Conservation (phyloP, 1,284 basidiomycete genomes). For the Ceratobasidium sp. region DNA sequence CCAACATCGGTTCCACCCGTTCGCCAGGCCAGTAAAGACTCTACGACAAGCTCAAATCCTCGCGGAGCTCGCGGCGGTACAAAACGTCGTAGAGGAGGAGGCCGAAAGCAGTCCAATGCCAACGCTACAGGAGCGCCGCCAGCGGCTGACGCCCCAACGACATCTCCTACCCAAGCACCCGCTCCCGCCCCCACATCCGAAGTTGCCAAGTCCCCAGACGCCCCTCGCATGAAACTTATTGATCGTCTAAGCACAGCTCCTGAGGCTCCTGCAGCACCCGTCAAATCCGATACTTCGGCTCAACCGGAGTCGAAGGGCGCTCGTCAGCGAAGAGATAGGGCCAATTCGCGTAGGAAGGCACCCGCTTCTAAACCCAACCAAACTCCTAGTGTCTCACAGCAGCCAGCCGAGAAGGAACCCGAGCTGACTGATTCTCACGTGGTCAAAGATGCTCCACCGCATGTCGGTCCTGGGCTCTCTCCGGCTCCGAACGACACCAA, state of each 20-base stretch:
- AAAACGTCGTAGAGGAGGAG: neutral
- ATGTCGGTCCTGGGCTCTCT: neutral
- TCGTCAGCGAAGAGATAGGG: slow-evolving; percentile 13
- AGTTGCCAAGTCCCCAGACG: slow-evolving; percentile 2
- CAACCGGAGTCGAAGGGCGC: slow-evolving; percentile 25
- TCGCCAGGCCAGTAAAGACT: slow-evolving; percentile 34
- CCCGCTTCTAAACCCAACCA: slow-evolving; percentile 32
- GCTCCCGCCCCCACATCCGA: slow-evolving; percentile 21
- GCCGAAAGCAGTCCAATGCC: slow-evolving; percentile 15
- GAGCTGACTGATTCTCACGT: neutral
- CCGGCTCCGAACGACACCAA: slow-evolving; percentile 19
- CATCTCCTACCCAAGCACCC: neutral
- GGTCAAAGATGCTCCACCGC: slow-evolving; percentile 34
- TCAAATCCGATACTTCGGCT: slow-evolving; percentile 27
- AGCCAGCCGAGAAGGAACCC: slow-evolving; percentile 14
- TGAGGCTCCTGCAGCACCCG: slow-evolving; percentile 16
- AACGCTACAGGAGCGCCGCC: neutral
- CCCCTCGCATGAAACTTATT: slow-evolving; percentile 30
- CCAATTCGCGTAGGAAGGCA: slow-evolving; percentile 16
- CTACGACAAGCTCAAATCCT: neutral
- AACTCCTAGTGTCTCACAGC: slow-evolving; percentile 9
- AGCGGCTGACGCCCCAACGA: neutral
- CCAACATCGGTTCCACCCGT: slow-evolving; percentile 18
- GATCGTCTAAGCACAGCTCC: slow-evolving; percentile 22
- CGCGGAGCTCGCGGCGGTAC: neutral